A percentile compares a stretch with the other conserved stretches of the same genome.
Evolutionary conservation across 2,329 filamentous ascomycete genomes (phyloP).

Genomic region (Lachnellula subtilissima): DNA sequence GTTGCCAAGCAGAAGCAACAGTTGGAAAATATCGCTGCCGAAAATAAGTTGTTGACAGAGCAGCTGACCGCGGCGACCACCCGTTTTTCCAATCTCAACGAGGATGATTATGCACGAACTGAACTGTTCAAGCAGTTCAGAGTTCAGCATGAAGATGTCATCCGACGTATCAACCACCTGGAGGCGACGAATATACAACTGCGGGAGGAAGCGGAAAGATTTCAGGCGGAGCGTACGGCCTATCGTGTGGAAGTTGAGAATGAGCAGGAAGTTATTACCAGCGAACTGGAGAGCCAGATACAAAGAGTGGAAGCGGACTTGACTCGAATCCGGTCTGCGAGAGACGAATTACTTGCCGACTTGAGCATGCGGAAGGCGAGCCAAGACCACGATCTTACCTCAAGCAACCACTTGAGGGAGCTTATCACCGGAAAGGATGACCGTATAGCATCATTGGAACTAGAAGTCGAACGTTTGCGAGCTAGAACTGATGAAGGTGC

Average conservation of each 20-base stretch:
- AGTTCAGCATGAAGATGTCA: constrained; percentile 84
- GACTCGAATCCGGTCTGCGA: constrained; percentile 73
- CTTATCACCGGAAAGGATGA: constrained; percentile 73
- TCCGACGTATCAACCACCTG: constrained; percentile 85
- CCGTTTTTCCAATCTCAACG: constrained; percentile 67
- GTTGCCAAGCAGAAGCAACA: constrained; percentile 85
- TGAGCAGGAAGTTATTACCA: constrained; percentile 67
- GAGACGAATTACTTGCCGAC: constrained; percentile 84
- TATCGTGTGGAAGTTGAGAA: constrained; percentile 78
- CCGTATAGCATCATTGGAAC: constrained; percentile 76
- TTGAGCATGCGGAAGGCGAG: constrained; percentile 72
- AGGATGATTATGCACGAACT: constrained; percentile 90
- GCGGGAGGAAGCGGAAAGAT: constrained; percentile 76
- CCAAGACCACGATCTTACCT: constrained; percentile 69
- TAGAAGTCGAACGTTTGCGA: constrained; percentile 69
- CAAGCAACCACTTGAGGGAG: constrained; percentile 72
- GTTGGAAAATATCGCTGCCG: constrained; percentile 69
- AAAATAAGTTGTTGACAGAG: constrained; percentile 69
- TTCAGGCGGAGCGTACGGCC: constrained; percentile 77
- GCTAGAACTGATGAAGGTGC: constrained; percentile 47
- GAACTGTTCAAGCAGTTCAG: constrained; percentile 92
- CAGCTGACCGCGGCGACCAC: constrained; percentile 71
- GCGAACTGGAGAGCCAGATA: constrained; percentile 77
- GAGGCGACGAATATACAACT: constrained; percentile 84
- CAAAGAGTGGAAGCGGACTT: constrained; percentile 79